These are phyloP conservation scores for Dryadomyces quercus-mongolicae DNA, from an alignment of 2,329 filamentous ascomycete species.

Conservation along the genomic window DNA sequence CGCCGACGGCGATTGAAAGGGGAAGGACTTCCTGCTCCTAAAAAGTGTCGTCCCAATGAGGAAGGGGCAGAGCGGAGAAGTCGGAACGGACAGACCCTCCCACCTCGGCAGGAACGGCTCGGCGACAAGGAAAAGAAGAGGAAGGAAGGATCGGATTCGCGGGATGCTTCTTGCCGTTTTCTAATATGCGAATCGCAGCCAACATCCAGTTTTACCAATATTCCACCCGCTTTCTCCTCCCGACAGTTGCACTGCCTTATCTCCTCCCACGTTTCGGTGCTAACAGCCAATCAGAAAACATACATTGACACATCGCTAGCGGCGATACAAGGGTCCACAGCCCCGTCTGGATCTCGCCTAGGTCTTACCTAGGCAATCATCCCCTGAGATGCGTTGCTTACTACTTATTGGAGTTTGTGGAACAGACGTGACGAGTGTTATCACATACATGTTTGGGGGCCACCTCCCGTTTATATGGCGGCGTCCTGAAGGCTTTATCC, in stretches of 20 bases:
- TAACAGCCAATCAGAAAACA: neutral
- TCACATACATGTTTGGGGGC: too few relatives aligned
- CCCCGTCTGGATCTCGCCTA: neutral
- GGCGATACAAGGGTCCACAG: neutral
- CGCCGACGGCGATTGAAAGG: neutral
- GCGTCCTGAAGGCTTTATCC: too few relatives aligned
- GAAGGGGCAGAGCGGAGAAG: neutral
- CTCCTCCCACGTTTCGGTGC: neutral
- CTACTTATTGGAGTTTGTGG: too few relatives aligned
- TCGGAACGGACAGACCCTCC: too few relatives aligned
- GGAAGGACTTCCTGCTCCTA: neutral
- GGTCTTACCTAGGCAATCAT: neutral
- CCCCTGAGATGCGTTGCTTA: too few relatives aligned
- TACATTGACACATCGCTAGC: neutral
- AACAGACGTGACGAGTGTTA: too few relatives aligned
- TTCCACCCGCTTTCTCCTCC: neutral
- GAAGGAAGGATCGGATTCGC: too few relatives aligned
- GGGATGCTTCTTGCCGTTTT: too few relatives aligned
- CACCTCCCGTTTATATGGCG: too few relatives aligned
- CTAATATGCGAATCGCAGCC: too few relatives aligned
- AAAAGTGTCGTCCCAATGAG: neutral
- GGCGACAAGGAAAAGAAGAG: too few relatives aligned
- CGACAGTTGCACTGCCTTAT: neutral
- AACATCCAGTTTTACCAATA: neutral
- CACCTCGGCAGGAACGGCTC: too few relatives aligned